phyloP scores from a whole-genome alignment of 495 filamentous ascomycete species.

The Cenococcum geophilum region DNA sequence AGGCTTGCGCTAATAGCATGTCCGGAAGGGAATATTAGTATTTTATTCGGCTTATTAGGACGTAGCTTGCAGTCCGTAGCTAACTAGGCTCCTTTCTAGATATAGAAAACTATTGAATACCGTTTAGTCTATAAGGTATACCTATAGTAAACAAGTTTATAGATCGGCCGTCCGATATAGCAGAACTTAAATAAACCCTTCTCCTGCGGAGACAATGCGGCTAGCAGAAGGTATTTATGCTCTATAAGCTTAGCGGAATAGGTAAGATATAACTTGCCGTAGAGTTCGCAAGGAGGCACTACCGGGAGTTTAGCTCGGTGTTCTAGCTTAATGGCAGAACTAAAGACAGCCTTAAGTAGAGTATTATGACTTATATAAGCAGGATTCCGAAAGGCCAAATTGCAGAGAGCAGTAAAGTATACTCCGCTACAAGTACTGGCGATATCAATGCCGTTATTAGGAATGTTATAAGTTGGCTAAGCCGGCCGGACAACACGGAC shows the following conservation, averaged over 20 bases:
- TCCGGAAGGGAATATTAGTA: no score
- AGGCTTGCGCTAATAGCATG: no score
- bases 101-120: slow-evolving; percentile 7
- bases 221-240: background rate
- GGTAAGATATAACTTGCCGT: slow-evolving; percentile 1
- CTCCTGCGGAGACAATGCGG: slow-evolving; percentile 16
- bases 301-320: slow-evolving; percentile 6
- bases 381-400: slow-evolving; percentile 1
- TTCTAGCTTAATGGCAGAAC: slow-evolving; percentile 9
- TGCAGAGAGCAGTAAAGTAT: background rate
- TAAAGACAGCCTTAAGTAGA: slow-evolving; percentile 5
- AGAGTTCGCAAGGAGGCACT: background rate
- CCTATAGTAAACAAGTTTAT: slow-evolving; percentile 21
- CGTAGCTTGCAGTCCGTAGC: no score
- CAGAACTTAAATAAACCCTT: slow-evolving; percentile 14
- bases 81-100: no score
- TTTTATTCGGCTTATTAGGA: no score
- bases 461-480: slow-evolving; percentile 36
- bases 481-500: slow-evolving; percentile 23
- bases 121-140: slow-evolving; percentile 25
- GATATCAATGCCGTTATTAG: slow-evolving; percentile 24
- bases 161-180: slow-evolving; percentile 13
- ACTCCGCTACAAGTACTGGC: background rate
- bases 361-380: background rate
- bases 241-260: background rate